phyloP scores from a whole-genome alignment of 768 basidiomycete species.

The Pseudohyphozyma bogoriensis region DNA sequence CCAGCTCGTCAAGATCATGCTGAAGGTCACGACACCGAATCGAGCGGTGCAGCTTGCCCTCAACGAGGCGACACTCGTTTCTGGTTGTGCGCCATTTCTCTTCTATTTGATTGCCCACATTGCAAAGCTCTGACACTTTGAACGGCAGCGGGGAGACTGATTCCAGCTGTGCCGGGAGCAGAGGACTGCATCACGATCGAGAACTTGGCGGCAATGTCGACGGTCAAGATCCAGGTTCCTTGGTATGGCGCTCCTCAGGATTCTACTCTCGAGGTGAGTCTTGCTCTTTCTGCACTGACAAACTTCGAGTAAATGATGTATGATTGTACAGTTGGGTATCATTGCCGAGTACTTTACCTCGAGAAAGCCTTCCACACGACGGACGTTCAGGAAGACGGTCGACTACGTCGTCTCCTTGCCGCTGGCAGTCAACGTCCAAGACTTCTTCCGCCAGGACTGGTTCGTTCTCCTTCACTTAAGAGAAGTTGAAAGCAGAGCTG shows the following conservation, averaged over 20 bases:
- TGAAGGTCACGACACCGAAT: constrained; percentile 1
- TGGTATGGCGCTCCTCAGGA: constrained; percentile 33
- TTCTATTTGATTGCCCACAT: too few relatives aligned
- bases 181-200: constrained; percentile 3
- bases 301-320: neutral
- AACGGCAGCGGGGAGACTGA: too few relatives aligned
- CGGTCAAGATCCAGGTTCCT: constrained; percentile 33
- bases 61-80: too few relatives aligned
- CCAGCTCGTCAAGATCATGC: constrained; percentile 22
- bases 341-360: constrained; percentile 59
- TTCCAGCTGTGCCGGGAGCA: too few relatives aligned
- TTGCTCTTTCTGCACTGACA: neutral
- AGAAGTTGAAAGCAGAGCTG: too few relatives aligned
- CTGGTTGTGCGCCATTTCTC: too few relatives aligned
- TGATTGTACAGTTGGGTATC: constrained; percentile 46
- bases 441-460: constrained; percentile 84
- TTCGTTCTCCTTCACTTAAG: too few relatives aligned
- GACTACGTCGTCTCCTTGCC: constrained; percentile 63
- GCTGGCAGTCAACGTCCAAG: constrained; percentile 85
- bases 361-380: constrained; percentile 46
- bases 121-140: too few relatives aligned
- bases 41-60: constrained; percentile 5
- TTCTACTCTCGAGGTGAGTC: constrained; percentile 43
- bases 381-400: constrained; percentile 50
- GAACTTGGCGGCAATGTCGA: constrained; percentile 14